phyloP scores from a whole-genome alignment of 2,329 filamentous ascomycete genomes.

The Orbilia oligospora region DNA sequence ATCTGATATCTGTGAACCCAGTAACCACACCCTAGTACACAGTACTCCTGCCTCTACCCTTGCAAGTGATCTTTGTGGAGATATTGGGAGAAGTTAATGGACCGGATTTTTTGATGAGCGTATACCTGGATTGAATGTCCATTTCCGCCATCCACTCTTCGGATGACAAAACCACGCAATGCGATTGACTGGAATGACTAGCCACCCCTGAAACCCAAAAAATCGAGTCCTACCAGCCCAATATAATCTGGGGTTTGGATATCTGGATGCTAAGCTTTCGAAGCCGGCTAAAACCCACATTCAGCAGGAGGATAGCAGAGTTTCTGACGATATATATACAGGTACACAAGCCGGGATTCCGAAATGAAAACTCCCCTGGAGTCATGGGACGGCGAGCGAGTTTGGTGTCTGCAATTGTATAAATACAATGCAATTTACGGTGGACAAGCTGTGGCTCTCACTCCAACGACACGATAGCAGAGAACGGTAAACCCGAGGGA shows the following conservation, averaged over 20 bases:
- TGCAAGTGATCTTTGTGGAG: background rate
- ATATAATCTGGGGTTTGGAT: conserved; percentile 39
- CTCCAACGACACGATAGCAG: background rate
- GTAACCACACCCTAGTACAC: background rate
- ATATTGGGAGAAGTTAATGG: background rate
- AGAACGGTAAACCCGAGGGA: conserved; percentile 1
- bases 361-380: conserved; percentile 43
- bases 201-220: conserved; percentile 31
- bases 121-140: background rate
- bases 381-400: conserved; percentile 10
- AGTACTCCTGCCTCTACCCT: background rate
- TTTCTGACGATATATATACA: conserved; percentile 13
- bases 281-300: conserved; percentile 43
- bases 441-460: background rate
- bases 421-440: conserved; percentile 32
- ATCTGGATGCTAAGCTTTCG: conserved; percentile 56
- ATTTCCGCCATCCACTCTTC: conserved; percentile 22
- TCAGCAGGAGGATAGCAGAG: background rate
- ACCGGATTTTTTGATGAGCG: conserved; percentile 8
- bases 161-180: conserved; percentile 59
- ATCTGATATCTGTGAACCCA: background rate
- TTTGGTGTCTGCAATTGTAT: conserved; percentile 17
- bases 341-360: conserved; percentile 53
- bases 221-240: background rate
- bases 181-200: conserved; percentile 49